Conservation (phyloP, 257 asterid species). For the Catharanthus roseus region DNA sequence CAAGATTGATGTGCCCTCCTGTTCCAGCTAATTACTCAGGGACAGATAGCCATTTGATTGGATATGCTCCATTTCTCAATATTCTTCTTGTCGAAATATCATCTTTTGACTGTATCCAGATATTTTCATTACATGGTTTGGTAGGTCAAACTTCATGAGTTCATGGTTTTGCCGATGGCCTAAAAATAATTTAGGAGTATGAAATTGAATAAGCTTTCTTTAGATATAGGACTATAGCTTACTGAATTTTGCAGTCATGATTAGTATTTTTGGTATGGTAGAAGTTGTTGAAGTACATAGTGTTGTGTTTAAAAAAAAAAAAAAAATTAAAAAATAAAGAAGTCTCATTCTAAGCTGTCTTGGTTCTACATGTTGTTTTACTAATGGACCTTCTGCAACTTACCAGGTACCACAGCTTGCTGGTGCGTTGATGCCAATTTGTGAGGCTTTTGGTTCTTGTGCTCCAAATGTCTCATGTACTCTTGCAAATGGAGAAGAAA, state of each 20-base stretch:
- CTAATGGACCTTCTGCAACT: slow-evolving; percentile 14
- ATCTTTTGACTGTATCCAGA: slow-evolving; percentile 68
- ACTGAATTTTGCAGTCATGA: not conserved
- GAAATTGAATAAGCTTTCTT: not conserved
- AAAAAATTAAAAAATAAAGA: too few relatives aligned
- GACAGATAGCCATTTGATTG: slow-evolving; percentile 75
- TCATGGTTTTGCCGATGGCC: not conserved
- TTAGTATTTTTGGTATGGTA: not conserved
- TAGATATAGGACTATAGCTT: not conserved
- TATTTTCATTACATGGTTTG: slow-evolving; percentile 91
- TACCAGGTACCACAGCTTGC: slow-evolving; percentile 95
- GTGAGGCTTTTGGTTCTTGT: slow-evolving; percentile 92
- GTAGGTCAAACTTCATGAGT: slow-evolving; percentile 52
- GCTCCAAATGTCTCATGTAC: slow-evolving; percentile 74
- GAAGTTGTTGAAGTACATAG: not conserved
- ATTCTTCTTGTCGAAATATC: slow-evolving; percentile 84
- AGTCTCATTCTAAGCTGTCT: not conserved
- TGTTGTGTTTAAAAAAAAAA: too few relatives aligned
- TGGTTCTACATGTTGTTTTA: not conserved
- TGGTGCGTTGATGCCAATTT: slow-evolving; percentile 91
- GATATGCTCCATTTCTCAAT: slow-evolving; percentile 79
- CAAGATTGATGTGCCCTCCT: slow-evolving; percentile 77
- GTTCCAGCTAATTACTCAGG: slow-evolving; percentile 67
- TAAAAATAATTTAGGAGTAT: not conserved
- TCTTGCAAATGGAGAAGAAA: slow-evolving; percentile 65